Evolutionary conservation across 1,139 yeast species (phyloP), one percentile per base, ranked within the genome.

Genomic region (Scheffersomyces insectosa): DNA sequence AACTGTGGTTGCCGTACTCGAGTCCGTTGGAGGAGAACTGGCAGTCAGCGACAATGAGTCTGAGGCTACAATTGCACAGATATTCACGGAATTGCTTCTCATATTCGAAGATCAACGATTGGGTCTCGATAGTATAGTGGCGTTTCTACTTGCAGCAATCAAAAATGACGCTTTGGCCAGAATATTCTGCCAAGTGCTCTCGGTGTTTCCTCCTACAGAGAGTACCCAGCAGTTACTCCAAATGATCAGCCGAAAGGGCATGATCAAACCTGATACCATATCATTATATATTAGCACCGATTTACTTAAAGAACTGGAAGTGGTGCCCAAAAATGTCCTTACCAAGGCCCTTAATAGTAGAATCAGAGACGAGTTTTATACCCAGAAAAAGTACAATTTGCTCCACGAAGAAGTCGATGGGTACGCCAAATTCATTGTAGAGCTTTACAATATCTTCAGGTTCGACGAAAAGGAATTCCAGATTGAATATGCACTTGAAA

Each of bases 351-450:
- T 77, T 59, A 71, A 79, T 50, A 65, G 75, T 46, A 60, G 71
- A 14, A 69, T 77, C 31, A 64, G 84, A 65, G 68, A 81, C 60
- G 69, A 79, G 67, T 57, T 80, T 50, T 87, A 83, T 60, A 83
- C 89, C 31, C 88, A 87, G 46, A 82, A 79, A 55, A 82, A 87
- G 48, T 90, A 70, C 65, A 88, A 88, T 48, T 65, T 90, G 28
- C 56, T 88, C n/a, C 80, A 83, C 42, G 97, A 91, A 62, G 87
- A 87, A 51, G 68, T 82, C 12, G 93, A 85, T 59, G 99, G 98
- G 1, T 93, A 80, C 63, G 66, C 96, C 12, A 83, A 84, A 54
- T 67, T 88, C 32, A 64, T 83, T 0, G 75, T 75, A 6, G 82
- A 83, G 45, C 50, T 87, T n/a, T 63, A 66, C 44, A 51, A 64